Conservation (phyloP, 2,329 filamentous ascomycete genomes). For the Samsoniella hepiali region DNA sequence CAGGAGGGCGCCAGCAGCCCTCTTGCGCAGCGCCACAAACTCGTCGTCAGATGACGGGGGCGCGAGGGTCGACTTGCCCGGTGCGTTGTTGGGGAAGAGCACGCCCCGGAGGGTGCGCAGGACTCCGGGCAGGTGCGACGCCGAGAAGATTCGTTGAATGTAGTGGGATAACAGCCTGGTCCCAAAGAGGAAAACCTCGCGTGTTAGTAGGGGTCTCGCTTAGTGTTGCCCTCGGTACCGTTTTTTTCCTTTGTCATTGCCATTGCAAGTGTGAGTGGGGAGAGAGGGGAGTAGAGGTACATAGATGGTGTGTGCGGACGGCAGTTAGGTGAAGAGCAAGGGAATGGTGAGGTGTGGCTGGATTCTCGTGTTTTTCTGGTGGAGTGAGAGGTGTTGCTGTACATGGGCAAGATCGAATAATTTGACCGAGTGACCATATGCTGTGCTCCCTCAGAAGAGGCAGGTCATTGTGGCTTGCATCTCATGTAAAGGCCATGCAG, state of each 20-base stretch:
- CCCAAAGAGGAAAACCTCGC: slow-evolving; percentile 27
- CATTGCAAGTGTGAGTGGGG: neutral
- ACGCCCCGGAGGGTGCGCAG: slow-evolving; percentile 70
- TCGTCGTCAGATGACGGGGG: slow-evolving; percentile 60
- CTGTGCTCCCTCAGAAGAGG: neutral
- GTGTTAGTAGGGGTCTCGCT: slow-evolving; percentile 9
- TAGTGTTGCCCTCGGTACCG: slow-evolving; percentile 16
- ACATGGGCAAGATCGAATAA: neutral
- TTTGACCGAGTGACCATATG: neutral
- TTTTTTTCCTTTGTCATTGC: neutral
- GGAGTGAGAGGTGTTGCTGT: neutral
- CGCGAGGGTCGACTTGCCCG: slow-evolving; percentile 59
- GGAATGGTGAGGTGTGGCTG: slow-evolving; percentile 1
- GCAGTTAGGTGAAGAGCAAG: neutral
- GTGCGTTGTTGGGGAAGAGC: slow-evolving; percentile 82
- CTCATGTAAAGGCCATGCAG: neutral
- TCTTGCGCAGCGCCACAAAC: slow-evolving; percentile 59
- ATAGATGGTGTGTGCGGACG: neutral
- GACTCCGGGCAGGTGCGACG: slow-evolving; percentile 61
- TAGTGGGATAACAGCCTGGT: slow-evolving; percentile 57
- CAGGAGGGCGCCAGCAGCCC: slow-evolving; percentile 61
- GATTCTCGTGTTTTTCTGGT: neutral
- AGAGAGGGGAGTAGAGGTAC: neutral
- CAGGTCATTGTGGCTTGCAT: neutral
- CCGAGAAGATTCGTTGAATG: slow-evolving; percentile 58